phyloP scores from a whole-genome alignment of 176 grass and related monocot species.

The Tillandsia fasciculata region DNA sequence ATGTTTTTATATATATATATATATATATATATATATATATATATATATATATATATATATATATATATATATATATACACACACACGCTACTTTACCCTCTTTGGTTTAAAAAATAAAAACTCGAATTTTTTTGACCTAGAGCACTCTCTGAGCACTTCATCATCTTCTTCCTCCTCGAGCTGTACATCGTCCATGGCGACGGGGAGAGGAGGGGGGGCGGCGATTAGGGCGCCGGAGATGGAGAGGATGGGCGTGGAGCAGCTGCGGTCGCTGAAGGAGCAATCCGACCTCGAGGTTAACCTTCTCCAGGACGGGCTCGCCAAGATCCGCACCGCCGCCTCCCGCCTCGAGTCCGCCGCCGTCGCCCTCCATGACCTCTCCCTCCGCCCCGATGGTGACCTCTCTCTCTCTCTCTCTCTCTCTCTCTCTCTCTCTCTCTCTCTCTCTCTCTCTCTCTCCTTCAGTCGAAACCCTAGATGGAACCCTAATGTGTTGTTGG shows the following conservation, averaged over 20 bases:
- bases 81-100: neutral
- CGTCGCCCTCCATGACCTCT: constrained; percentile 67
- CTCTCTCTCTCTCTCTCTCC: neutral
- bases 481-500: neutral
- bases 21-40: neutral
- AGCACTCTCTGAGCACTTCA: constrained; percentile 26
- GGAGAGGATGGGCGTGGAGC: constrained; percentile 70
- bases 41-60: no score
- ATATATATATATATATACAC: neutral
- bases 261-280: constrained; percentile 82
- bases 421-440: neutral
- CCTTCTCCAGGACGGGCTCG: constrained; percentile 85
- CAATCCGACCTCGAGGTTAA: constrained; percentile 91
- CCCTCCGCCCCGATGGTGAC: constrained; percentile 63
- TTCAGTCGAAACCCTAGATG: neutral
- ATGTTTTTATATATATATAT: neutral
- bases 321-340: constrained; percentile 74
- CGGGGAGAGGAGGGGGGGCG: constrained; percentile 11
- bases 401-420: neutral
- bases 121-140: neutral
- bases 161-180: constrained; percentile 24
- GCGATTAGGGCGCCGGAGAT: constrained; percentile 39
- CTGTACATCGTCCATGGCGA: constrained; percentile 26
- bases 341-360: constrained; percentile 66
- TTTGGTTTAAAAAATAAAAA: neutral